Conservation (phyloP, 2,329 filamentous ascomycete genomes). For the Botryotinia convoluta region DNA sequence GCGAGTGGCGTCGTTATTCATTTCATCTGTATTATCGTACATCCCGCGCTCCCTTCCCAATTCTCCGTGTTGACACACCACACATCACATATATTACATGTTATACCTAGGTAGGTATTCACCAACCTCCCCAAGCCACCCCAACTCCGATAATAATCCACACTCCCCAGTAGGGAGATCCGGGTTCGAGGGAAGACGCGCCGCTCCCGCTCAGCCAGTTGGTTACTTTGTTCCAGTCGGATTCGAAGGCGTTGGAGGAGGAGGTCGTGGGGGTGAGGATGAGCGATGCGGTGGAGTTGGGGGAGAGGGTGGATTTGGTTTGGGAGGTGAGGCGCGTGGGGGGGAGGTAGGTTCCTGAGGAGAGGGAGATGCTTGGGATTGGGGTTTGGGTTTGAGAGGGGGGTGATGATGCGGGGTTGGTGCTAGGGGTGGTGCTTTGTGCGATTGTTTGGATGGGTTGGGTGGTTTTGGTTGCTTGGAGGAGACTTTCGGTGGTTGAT, state of each 20-base stretch:
- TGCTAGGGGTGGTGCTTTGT: too few species aligned
- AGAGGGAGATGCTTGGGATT: neutral
- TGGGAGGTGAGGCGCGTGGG: neutral
- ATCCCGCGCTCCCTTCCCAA: neutral
- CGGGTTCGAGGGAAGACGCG: neutral
- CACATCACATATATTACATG: neutral
- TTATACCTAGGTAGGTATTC: neutral
- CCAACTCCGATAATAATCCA: neutral
- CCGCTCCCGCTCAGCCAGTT: neutral
- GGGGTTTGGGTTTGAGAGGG: too few species aligned
- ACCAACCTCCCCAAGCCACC: neutral
- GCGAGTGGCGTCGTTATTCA: neutral
- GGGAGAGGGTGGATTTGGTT: neutral
- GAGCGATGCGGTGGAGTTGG: neutral
- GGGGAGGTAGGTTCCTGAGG: neutral
- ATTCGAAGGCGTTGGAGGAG: neutral
- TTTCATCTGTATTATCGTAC: neutral
- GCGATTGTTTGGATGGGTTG: neutral
- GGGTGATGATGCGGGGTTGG: too few species aligned
- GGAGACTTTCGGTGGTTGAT: neutral
- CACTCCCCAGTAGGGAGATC: neutral
- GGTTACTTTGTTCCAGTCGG: neutral
- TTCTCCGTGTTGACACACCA: neutral
- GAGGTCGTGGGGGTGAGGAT: neutral
- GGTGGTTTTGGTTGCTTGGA: neutral